Conservation (phyloP, 805 yeast genomes). For the Torulaspora indica region DNA sequence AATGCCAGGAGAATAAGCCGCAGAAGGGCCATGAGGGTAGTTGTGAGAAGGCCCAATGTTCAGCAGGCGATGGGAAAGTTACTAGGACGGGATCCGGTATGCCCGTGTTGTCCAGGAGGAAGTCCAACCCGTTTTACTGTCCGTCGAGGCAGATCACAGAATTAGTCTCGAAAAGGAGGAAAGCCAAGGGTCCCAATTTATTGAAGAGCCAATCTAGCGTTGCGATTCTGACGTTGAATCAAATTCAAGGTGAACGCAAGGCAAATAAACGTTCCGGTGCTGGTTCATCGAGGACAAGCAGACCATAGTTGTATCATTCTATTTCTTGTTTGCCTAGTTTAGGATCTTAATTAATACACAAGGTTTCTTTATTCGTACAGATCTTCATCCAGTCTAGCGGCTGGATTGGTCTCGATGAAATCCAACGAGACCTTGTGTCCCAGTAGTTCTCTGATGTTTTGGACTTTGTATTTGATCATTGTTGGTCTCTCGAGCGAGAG, state of each 20-base stretch:
- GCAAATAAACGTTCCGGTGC: neutral
- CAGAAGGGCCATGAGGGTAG: neutral
- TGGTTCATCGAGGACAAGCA: neutral
- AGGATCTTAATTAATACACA: constrained; percentile 6
- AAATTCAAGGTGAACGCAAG: neutral
- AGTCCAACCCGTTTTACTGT: constrained; percentile 21
- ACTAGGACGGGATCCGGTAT: neutral
- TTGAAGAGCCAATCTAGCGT: constrained; percentile 9
- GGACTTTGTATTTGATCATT: constrained; percentile 95
- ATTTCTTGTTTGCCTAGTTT: constrained; percentile 4
- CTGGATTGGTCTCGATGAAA: constrained; percentile 93
- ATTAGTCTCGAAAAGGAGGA: constrained; percentile 15
- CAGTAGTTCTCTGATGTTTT: constrained; percentile 90
- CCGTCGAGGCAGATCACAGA: constrained; percentile 21
- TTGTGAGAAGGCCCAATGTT: neutral
- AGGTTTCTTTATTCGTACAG: constrained; percentile 35
- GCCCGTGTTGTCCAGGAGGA: constrained; percentile 13
- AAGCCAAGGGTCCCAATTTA: constrained; percentile 4
- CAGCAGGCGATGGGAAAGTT: neutral
- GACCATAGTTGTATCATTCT: constrained; percentile 6
- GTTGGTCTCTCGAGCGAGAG: constrained; percentile 96
- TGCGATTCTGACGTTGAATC: constrained; percentile 7
- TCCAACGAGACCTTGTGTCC: constrained; percentile 96
- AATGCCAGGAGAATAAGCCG: neutral
- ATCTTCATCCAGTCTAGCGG: constrained; percentile 91